Base-by-base conservation (phyloP, 257 asterid species). In the Scutellaria baicalensis region DNA sequence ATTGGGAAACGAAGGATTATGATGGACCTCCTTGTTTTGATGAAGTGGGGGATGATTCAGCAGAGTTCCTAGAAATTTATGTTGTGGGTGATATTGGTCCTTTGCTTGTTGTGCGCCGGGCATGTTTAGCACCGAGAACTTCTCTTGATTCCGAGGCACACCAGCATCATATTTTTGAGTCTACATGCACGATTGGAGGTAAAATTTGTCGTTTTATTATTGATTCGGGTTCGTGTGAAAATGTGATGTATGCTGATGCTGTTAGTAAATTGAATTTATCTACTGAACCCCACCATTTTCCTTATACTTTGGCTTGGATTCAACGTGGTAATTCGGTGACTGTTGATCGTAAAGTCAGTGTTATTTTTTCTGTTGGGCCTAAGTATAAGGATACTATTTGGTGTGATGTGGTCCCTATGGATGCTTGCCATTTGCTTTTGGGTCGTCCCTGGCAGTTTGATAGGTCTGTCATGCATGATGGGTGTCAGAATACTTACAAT, bases 141-240 rank as follows among this genome's bases (percentile, higher is more conserved):
- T 0, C 20, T n/a, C n/a, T n/a, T n/a, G 8, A 0, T 17, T 4
- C 6, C n/a, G n/a, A 1, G 0, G 0, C 6, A 0, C 18, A 47
- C 0, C 7, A 13, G 1, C 52, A 13, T 5, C 52, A 47, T 8
- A 47, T 47, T 8, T 47, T 47, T 2, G 6, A 13, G 18, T 47
- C 52, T 4, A 47, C 52, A 3, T 47, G 52, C 52, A 47, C 52
- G 0, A 47, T 47, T n/a, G 8, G 6, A 0, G 18, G 52, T 47
- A 47, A 13, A 2, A 2, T 13, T 0, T 47, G 18, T 47, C 52
- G 8, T 0, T 47, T 47, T 13, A 47, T 47, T 4, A 47, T 47
- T 13, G 52, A 47, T 47, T 13, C 8, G n/a, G 52, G 52, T 3
- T 47, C 52, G 5, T 47, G 52, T n/a, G 52, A 13, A n/a, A 47